phyloP scores from a whole-genome alignment of 257 asterid species.

The Nemophila menziesii region DNA sequence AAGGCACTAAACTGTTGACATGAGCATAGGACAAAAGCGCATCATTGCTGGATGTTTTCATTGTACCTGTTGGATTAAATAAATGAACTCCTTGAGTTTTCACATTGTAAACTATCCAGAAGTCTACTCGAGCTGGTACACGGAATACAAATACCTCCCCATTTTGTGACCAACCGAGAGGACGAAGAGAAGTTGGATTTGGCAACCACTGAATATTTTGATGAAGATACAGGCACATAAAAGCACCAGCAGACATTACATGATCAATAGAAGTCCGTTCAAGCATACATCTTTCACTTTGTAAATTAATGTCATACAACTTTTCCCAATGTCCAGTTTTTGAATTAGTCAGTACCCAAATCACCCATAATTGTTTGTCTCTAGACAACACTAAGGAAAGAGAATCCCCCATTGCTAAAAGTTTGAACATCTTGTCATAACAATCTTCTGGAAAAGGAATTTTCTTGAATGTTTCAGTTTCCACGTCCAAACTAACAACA shows the following conservation, averaged over 20 bases:
- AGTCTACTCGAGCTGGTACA: too few relatives aligned
- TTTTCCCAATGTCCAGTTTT: not conserved
- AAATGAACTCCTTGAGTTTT: not conserved
- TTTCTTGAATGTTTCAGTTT: not conserved
- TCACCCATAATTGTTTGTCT: not conserved
- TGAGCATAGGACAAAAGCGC: too few relatives aligned
- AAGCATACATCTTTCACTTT: not conserved
- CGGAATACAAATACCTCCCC: not conserved
- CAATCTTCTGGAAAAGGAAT: not conserved
- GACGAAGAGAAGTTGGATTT: not conserved
- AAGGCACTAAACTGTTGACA: too few relatives aligned
- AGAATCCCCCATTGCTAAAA: not conserved
- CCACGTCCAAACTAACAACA: not conserved
- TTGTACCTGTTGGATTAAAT: too few relatives aligned
- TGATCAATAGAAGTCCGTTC: not conserved
- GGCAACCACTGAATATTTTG: too few relatives aligned
- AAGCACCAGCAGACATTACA: too few relatives aligned
- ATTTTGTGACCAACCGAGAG: not conserved
- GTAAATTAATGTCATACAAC: not conserved
- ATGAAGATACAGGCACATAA: too few relatives aligned
- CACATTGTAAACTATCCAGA: not conserved
- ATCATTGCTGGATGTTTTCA: too few relatives aligned
- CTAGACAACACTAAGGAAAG: not conserved
- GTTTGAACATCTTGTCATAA: not conserved
- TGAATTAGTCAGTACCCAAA: not conserved